Percentiles rank a stretch among this genome's conserved stretches.
phyloP scores from a whole-genome alignment of 306 rosid species.

The Prinsepia uniflora region DNA sequence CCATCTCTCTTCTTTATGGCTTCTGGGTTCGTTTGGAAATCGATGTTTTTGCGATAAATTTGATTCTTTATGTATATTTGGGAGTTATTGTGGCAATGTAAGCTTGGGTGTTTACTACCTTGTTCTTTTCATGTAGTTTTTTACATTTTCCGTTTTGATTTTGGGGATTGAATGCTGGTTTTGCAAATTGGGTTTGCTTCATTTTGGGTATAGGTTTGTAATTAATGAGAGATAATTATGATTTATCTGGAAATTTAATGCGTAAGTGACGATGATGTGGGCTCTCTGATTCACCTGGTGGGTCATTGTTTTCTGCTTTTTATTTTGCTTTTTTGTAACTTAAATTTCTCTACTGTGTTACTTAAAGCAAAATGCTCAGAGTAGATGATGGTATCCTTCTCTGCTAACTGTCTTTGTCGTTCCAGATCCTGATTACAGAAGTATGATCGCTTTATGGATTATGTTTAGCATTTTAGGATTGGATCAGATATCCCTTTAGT shows the following conservation, averaged over 20 bases:
- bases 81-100: slow-evolving; percentile 1
- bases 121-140: not conserved
- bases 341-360: not conserved
- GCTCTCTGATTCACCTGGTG: slow-evolving; percentile 41
- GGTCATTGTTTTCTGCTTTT: slow-evolving; percentile 32
- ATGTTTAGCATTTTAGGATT: not conserved
- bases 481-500: slow-evolving; percentile 25
- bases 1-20: slow-evolving; percentile 19
- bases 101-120: not conserved
- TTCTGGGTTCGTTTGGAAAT: slow-evolving; percentile 27
- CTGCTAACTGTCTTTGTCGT: not conserved
- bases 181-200: slow-evolving; percentile 6
- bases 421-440: slow-evolving; percentile 18
- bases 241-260: slow-evolving; percentile 23
- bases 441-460: not conserved
- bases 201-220: not conserved
- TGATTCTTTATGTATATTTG: not conserved
- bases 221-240: slow-evolving; percentile 3
- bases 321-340: slow-evolving; percentile 16
- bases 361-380: slow-evolving; percentile 18
- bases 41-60: slow-evolving; percentile 13
- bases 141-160: not conserved
- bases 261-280: slow-evolving; percentile 27
- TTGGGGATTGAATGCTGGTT: slow-evolving; percentile 18
- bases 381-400: slow-evolving; percentile 17